phyloP scores from a whole-genome alignment of 495 filamentous ascomycete species.

The Penicillium steckii region DNA sequence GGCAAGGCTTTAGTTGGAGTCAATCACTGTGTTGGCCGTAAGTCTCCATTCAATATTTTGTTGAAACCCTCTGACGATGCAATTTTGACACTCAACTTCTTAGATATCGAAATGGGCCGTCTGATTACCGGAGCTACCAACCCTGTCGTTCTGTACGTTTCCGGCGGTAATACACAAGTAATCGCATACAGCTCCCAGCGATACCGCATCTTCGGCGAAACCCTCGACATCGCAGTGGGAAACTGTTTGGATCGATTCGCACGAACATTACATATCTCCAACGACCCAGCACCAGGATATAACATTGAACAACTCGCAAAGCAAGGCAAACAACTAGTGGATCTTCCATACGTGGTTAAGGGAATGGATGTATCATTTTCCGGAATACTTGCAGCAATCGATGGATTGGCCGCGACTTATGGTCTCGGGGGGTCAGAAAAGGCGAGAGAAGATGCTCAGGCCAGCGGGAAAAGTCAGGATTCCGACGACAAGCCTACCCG shows the following conservation, averaged over 20 bases:
- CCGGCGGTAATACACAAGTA: slow-evolving; percentile 95
- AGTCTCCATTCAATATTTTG: slow-evolving; percentile 18
- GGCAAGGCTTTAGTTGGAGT: slow-evolving; percentile 83
- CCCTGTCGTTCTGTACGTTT: slow-evolving; percentile 94
- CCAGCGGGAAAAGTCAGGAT: slow-evolving; percentile 1
- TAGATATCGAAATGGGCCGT: slow-evolving; percentile 94
- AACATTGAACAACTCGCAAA: slow-evolving; percentile 98
- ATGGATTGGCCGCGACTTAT: slow-evolving; percentile 69
- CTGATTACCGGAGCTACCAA: slow-evolving; percentile 89
- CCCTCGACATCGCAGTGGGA: slow-evolving; percentile 94
- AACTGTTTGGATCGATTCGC: slow-evolving; percentile 98
- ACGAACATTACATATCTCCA: slow-evolving; percentile 82
- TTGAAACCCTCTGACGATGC: background rate
- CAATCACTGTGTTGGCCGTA: slow-evolving; percentile 95
- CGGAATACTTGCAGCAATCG: slow-evolving; percentile 81
- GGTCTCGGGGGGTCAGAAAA: slow-evolving; percentile 40
- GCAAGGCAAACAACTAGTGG: slow-evolving; percentile 67
- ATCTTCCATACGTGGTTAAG: slow-evolving; percentile 94
- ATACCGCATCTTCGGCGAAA: slow-evolving; percentile 97
- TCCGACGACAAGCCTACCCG: slow-evolving; percentile 56
- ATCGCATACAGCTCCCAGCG: slow-evolving; percentile 92
- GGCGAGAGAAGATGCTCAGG: slow-evolving; percentile 34
- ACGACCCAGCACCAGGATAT: slow-evolving; percentile 94
- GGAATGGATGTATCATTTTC: slow-evolving; percentile 98
- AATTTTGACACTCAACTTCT: background rate